These are phyloP conservation scores for Cucumis sativus DNA, from an alignment of 306 rosid species.

Conservation along the genomic window DNA sequence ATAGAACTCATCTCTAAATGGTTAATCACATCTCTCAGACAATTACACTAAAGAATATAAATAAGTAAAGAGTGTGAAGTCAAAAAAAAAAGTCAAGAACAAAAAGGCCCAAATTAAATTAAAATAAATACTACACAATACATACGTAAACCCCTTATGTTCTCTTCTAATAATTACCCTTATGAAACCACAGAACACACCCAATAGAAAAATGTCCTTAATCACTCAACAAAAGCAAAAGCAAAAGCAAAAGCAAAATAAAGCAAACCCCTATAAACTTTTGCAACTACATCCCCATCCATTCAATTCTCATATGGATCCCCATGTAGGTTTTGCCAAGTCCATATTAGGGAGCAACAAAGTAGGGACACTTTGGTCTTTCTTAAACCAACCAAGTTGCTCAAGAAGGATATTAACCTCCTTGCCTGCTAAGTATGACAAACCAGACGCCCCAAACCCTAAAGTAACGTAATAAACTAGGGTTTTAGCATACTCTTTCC, in stretches of 20 bases:
- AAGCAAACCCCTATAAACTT: background rate
- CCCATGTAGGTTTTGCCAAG: conserved; percentile 9
- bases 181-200: background rate
- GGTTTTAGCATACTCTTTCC: conserved; percentile 25
- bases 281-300: background rate
- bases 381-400: conserved; percentile 42
- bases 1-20: too few species aligned
- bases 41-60: too few species aligned
- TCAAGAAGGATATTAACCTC: conserved; percentile 24
- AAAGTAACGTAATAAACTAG: conserved; percentile 29
- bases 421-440: conserved; percentile 48
- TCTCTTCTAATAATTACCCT: background rate
- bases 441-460: conserved; percentile 34
- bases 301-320: conserved; percentile 13
- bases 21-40: too few species aligned
- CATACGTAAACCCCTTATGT: background rate
- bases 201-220: background rate
- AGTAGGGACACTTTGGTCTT: background rate
- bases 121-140: background rate
- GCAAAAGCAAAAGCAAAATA: background rate
- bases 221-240: background rate
- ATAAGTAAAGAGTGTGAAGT: too few species aligned
- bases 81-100: too few species aligned
- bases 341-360: conserved; percentile 17
- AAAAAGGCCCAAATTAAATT: background rate